These are phyloP conservation scores for Forsythia suspensa DNA, from an alignment of 257 asterid genomes.

Conservation along the genomic window DNA sequence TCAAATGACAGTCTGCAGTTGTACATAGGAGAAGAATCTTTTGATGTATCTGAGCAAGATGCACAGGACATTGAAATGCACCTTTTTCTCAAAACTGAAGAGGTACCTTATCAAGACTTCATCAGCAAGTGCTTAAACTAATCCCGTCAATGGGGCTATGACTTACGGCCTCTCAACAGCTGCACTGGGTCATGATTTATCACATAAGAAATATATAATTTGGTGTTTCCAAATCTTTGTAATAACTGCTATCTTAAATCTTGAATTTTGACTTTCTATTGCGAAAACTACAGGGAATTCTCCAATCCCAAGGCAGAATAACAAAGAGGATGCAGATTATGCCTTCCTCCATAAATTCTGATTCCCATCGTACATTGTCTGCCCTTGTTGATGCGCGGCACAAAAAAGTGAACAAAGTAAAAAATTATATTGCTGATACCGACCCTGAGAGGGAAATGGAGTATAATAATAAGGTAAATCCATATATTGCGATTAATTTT, in stretches of 20 bases:
- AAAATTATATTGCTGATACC: constrained; percentile 46
- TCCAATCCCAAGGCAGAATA: constrained; percentile 54
- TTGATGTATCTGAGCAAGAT: constrained; percentile 49
- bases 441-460: constrained; percentile 54
- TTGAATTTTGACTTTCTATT: not conserved
- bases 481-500: not conserved
- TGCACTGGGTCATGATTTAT: not conserved
- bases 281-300: constrained; percentile 42
- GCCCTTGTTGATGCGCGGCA: constrained; percentile 50
- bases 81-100: constrained; percentile 50
- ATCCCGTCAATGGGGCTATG: not conserved
- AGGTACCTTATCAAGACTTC: constrained; percentile 31
- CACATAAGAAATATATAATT: no score
- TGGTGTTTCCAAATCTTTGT: no score
- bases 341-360: constrained; percentile 54
- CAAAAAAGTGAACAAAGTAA: constrained; percentile 42
- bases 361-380: constrained; percentile 51
- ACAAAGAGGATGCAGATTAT: constrained; percentile 46
- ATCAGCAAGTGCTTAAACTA: not conserved
- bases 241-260: no score
- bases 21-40: constrained; percentile 51
- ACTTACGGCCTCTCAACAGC: not conserved
- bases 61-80: constrained; percentile 55
- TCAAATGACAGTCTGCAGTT: constrained; percentile 57
- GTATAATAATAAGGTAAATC: constrained; percentile 43